These are phyloP conservation scores for Pseudocercospora eumusae DNA, from an alignment of 2,329 filamentous ascomycete genomes.

Conservation along the genomic window DNA sequence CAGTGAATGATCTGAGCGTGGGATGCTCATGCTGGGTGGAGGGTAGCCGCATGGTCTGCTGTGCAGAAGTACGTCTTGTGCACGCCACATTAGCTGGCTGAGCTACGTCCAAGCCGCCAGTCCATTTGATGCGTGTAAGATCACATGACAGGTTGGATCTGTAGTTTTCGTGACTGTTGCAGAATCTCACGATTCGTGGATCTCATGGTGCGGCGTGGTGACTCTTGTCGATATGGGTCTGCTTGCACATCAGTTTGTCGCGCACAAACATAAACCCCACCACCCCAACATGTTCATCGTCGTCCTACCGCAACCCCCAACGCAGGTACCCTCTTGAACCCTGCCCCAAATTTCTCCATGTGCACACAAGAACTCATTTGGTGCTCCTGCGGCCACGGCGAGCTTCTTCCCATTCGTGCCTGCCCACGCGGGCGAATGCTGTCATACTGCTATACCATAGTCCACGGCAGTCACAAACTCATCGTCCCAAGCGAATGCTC, in stretches of 20 bases:
- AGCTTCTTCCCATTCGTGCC: conserved; percentile 35
- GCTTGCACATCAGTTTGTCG: neutral
- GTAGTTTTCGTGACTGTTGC: neutral
- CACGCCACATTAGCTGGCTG: neutral
- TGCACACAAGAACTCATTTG: conserved; percentile 41
- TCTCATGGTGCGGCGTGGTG: neutral
- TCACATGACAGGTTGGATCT: too few relatives aligned
- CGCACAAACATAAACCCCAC: conserved; percentile 2
- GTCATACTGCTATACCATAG: conserved; percentile 35
- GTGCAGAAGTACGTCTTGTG: neutral
- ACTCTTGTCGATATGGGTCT: neutral
- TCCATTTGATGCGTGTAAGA: too few relatives aligned
- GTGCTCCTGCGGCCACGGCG: conserved; percentile 40
- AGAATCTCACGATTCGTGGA: neutral
- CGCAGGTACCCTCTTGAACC: conserved; percentile 1
- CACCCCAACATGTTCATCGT: neutral
- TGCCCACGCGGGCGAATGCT: conserved; percentile 26
- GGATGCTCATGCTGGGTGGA: neutral
- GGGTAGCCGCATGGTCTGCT: neutral
- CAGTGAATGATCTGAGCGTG: neutral
- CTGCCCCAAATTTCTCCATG: conserved; percentile 22
- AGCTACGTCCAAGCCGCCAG: too few relatives aligned
- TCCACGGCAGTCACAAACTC: conserved; percentile 33
- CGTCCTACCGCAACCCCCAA: conserved; percentile 1
- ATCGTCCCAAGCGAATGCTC: conserved; percentile 33